Conservation (phyloP, 2,329 filamentous ascomycete species). For the Neonectria sp. region DNA sequence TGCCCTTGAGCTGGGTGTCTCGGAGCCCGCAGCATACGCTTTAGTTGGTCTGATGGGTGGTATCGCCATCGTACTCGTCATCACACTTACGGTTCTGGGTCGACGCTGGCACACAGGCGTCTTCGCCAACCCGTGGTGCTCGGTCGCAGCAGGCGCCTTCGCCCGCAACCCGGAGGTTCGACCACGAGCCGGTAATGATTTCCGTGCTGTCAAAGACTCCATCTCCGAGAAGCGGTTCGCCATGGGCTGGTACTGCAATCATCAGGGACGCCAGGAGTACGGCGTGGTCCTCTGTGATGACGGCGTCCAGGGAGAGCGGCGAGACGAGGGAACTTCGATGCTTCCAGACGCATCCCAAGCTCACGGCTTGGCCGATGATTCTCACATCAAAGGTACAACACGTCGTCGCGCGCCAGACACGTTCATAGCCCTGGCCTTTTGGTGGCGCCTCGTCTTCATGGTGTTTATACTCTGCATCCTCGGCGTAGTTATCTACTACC, state of each 20-base stretch:
- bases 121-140: slow-evolving; percentile 43
- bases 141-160: slow-evolving; percentile 36
- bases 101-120: slow-evolving; percentile 41
- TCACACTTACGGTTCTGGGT: slow-evolving; percentile 28
- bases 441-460: slow-evolving; percentile 53
- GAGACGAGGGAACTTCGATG: no score
- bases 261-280: no score
- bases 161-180: slow-evolving; percentile 38
- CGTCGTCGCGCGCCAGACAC: slow-evolving; percentile 31
- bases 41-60: slow-evolving; percentile 29
- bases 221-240: no score
- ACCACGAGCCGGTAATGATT: not conserved
- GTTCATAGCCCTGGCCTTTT: slow-evolving; percentile 54
- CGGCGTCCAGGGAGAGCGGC: no score
- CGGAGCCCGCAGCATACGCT: slow-evolving; percentile 32
- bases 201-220: no score
- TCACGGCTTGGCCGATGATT: no score
- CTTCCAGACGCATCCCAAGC: no score
- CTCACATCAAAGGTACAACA: no score
- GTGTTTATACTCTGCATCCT: slow-evolving; percentile 53
- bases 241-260: no score
- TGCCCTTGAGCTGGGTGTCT: slow-evolving; percentile 40
- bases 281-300: no score
- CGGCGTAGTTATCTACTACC: slow-evolving; percentile 58
- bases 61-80: slow-evolving; percentile 21